Percentiles rank a stretch among this genome's conserved stretches.
Evolutionary conservation across 192 early-diverging fungal genomes (phyloP).

Genomic region (Anaeromyces robustus): DNA sequence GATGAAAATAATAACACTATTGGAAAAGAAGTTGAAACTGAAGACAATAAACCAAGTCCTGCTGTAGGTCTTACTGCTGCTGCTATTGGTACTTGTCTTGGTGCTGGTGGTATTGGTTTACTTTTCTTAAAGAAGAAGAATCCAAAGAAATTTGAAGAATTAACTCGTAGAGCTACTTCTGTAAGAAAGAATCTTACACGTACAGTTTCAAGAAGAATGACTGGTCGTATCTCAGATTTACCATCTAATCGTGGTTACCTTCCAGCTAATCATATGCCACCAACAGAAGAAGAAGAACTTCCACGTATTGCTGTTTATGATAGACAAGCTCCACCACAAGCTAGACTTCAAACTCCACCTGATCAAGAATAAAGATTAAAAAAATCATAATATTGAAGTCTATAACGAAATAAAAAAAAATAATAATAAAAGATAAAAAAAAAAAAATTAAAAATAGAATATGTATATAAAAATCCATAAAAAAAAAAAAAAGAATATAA

Average conservation of each 20-base stretch:
- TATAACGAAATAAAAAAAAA: no score
- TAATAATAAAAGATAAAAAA: no score
- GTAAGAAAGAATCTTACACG: neutral
- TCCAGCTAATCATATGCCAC: neutral
- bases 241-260: neutral
- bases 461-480: no score
- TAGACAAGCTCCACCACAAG: neutral
- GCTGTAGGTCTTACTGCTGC: neutral
- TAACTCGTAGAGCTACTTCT: neutral
- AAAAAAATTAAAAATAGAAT: no score
- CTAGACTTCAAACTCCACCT: no score
- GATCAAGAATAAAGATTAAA: no score
- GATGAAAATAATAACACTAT: neutral
- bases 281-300: neutral
- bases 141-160: neutral
- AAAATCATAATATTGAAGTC: no score
- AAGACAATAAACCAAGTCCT: neutral
- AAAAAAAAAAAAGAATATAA: no score
- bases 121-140: neutral
- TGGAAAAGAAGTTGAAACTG: neutral
- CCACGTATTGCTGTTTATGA: neutral
- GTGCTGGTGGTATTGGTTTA: neutral
- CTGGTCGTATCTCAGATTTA: no score
- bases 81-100: neutral
- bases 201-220: neutral